Evolutionary conservation across 1,284 basidiomycete species (phyloP).

Genomic region (Bothia castanella): DNA sequence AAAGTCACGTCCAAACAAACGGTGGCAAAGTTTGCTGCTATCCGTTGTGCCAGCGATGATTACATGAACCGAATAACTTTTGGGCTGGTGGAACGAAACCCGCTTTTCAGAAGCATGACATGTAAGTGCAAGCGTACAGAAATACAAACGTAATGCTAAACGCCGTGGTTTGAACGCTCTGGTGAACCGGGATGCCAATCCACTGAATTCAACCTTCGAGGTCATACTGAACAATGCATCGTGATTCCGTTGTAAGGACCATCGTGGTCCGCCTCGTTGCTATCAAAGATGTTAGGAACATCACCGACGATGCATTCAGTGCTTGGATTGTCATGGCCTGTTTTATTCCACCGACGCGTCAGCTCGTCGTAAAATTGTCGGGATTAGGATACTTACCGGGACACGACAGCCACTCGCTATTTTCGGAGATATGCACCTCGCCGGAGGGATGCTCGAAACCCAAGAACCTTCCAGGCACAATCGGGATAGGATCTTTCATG

Average conservation of each 20-base stretch:
- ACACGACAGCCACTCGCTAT: constrained; percentile 44
- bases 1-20: background rate
- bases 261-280: constrained; percentile 44
- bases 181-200: too few species aligned
- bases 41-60: too few species aligned
- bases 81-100: too few species aligned
- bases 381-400: constrained; percentile 31
- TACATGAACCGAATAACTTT: too few species aligned
- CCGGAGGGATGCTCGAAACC: constrained; percentile 55
- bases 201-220: too few species aligned
- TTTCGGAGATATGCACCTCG: constrained; percentile 53
- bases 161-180: too few species aligned
- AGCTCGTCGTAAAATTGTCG: too few species aligned
- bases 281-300: constrained; percentile 48
- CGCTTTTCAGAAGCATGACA: background rate
- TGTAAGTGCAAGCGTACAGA: background rate
- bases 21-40: background rate
- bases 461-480: constrained; percentile 45
- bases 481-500: constrained; percentile 46
- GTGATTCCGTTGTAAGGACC: constrained; percentile 57
- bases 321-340: constrained; percentile 56
- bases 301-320: constrained; percentile 51
- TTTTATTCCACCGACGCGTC: background rate
- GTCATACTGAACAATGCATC: constrained; percentile 38
- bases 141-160: too few species aligned